Base-by-base conservation (phyloP, 768 basidiomycete genomes). In the Clavaria fumosa region DNA sequence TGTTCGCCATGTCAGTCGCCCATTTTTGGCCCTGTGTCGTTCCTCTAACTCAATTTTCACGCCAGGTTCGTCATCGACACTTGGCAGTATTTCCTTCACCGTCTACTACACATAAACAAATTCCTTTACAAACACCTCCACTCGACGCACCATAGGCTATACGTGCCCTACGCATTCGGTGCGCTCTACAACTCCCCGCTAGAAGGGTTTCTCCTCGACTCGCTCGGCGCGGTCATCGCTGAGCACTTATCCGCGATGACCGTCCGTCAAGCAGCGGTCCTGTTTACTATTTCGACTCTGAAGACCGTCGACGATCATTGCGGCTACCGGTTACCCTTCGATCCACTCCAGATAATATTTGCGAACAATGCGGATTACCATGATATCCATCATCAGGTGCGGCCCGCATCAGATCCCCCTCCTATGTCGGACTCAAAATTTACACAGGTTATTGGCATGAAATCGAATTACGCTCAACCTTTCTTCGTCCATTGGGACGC, bases 281-380 rank as follows among this genome's bases (percentile, higher is more conserved):
- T 97, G 37, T 99, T 97, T 54, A 62, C 60, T 2, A 58, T 96
- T 43, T 81, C 85, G 10, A 83, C 82, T 2, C 56, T 85, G 43
- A 97, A 97, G 63, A 93, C 91, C 1, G 86, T 95, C 34, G 89
- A 95, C 47, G 90, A 93, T 53, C 91, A 95, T 53, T 93, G 88
- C 43, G 91, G 90, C 3, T 96, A 93, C 53, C 64, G 56, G 21
- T 57, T 97, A 9, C 88, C 90, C 31, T 93, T 79, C 59, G 95
- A 99, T 50, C 95, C 91, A 0, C 58, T 90, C 19, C 93, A 97
- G 56, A 50, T 84, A 50, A 44, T 96, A 39, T 83, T 77, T 35
- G 60, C 66, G 3, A 99, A 99, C 54, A 95, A 88, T 53, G 82
- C 90, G 1, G 86, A 93, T 57, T 99, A 93, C 57, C 93, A 96